These are phyloP conservation scores for Glycine tomentella DNA, from an alignment of 306 rosid genomes.

Conservation along the genomic window DNA sequence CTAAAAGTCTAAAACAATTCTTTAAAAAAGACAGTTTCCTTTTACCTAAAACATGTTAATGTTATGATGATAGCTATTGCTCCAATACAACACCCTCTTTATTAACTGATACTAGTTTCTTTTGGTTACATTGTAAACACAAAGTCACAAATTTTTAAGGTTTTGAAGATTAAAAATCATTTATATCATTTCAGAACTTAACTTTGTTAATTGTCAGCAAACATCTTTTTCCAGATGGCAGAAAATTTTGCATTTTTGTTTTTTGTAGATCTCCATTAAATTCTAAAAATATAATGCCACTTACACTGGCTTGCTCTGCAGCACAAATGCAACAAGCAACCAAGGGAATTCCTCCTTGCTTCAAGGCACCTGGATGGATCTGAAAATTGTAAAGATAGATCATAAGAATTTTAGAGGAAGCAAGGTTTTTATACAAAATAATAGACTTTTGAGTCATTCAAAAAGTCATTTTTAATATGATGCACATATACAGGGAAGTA, in stretches of 20 bases:
- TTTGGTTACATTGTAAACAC: constrained; percentile 1
- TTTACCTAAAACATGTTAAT: background rate
- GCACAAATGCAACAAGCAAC: constrained; percentile 91
- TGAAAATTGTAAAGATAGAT: constrained; percentile 52
- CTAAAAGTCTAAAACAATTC: background rate
- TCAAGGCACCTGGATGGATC: constrained; percentile 94
- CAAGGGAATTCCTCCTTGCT: constrained; percentile 90
- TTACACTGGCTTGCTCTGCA: constrained; percentile 88
- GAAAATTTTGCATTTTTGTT: constrained; percentile 21
- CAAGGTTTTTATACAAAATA: constrained; percentile 26
- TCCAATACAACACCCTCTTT: constrained; percentile 14
- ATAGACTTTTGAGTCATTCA: constrained; percentile 10
- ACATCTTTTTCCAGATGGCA: constrained; percentile 20
- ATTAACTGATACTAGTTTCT: constrained; percentile 34
- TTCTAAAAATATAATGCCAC: constrained; percentile 48
- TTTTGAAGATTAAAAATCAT: constrained; percentile 5
- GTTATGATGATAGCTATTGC: constrained; percentile 6
- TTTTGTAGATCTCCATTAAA: constrained; percentile 13
- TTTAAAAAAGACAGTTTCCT: background rate
- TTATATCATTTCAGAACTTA: constrained; percentile 13
- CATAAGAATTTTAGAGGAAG: constrained; percentile 40
- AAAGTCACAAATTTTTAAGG: constrained; percentile 30
- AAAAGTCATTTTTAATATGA: constrained; percentile 6
- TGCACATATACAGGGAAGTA: background rate
- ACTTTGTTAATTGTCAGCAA: constrained; percentile 11